These are phyloP conservation scores for Bretziella fagacearum DNA, from an alignment of 2,329 filamentous ascomycete species.

Conservation along the genomic window DNA sequence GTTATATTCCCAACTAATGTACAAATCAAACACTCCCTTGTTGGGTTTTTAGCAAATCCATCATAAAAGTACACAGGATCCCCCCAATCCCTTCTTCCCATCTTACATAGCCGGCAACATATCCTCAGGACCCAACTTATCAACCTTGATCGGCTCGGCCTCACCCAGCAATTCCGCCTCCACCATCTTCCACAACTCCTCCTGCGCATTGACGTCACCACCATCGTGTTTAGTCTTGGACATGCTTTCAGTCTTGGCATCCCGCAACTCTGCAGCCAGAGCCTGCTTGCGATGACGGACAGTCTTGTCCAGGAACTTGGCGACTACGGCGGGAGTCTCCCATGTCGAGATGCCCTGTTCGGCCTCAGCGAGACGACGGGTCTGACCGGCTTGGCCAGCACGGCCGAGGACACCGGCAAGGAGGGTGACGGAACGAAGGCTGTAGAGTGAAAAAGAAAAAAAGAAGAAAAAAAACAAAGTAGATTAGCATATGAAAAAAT, in stretches of 20 bases:
- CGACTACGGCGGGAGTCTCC: slow-evolving; percentile 31
- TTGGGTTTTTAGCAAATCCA: too few relatives aligned
- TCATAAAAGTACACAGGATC: not conserved
- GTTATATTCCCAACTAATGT: not conserved
- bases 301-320: slow-evolving; percentile 22
- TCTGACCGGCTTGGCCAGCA: slow-evolving; percentile 64
- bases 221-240: slow-evolving; percentile 12
- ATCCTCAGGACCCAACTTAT: slow-evolving; percentile 10
- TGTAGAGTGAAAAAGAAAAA: slow-evolving; percentile 24
- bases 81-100: not conserved
- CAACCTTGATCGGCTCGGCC: slow-evolving; percentile 8
- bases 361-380: slow-evolving; percentile 47
- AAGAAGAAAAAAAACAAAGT: slow-evolving; percentile 9
- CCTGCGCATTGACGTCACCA: slow-evolving; percentile 13
- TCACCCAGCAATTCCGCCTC: slow-evolving; percentile 12
- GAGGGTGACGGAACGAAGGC: slow-evolving; percentile 63
- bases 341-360: slow-evolving; percentile 46
- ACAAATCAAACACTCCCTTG: not conserved
- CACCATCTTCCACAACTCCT: slow-evolving; percentile 14
- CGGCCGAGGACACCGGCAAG: slow-evolving; percentile 74
- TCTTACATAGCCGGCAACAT: slow-evolving; percentile 13
- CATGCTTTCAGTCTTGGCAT: slow-evolving; percentile 11
- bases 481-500: not conserved
- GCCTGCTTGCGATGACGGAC: slow-evolving; percentile 11
- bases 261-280: slow-evolving; percentile 8